A percentile compares a stretch with the other conserved stretches of the same genome.
Conservation (phyloP, 768 basidiomycete genomes). For the Daedalea quercina region DNA sequence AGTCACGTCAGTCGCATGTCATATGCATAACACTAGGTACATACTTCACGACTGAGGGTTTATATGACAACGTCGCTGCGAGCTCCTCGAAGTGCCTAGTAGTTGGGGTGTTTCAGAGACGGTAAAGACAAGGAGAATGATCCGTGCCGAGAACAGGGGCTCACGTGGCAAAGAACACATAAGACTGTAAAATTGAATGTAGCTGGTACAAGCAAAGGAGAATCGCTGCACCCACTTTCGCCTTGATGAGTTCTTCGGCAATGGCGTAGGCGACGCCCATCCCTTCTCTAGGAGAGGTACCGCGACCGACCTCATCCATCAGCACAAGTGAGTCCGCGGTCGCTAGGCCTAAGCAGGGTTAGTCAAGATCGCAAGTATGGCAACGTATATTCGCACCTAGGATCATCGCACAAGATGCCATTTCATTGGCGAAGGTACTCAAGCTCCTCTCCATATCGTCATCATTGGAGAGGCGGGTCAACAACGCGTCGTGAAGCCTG, state of each 20-base stretch:
- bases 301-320: conserved; percentile 90
- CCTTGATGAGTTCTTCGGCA: conserved; percentile 65
- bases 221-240: conserved; percentile 44
- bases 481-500: conserved; percentile 76
- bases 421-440: conserved; percentile 94
- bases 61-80: conserved; percentile 62
- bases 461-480: conserved; percentile 89
- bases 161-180: conserved; percentile 89
- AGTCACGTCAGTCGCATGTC: not conserved
- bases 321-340: conserved; percentile 67
- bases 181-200: conserved; percentile 41
- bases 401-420: conserved; percentile 90
- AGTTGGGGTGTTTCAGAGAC: not conserved
- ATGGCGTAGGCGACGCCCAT: conserved; percentile 81
- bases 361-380: not conserved
- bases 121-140: not conserved
- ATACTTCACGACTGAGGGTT: conserved; percentile 79
- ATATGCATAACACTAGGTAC: conserved; percentile 14
- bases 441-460: conserved; percentile 85
- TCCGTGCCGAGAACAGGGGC: conserved; percentile 7
- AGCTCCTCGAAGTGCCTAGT: conserved; percentile 77
- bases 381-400: conserved; percentile 41
- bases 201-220: not conserved
- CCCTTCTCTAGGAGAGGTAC: conserved; percentile 81
- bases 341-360: conserved; percentile 48